Evolutionary conservation across 2,329 filamentous ascomycete species (phyloP), one percentile per base, ranked within the genome.

Genomic region (Rhinocladiella similis): DNA sequence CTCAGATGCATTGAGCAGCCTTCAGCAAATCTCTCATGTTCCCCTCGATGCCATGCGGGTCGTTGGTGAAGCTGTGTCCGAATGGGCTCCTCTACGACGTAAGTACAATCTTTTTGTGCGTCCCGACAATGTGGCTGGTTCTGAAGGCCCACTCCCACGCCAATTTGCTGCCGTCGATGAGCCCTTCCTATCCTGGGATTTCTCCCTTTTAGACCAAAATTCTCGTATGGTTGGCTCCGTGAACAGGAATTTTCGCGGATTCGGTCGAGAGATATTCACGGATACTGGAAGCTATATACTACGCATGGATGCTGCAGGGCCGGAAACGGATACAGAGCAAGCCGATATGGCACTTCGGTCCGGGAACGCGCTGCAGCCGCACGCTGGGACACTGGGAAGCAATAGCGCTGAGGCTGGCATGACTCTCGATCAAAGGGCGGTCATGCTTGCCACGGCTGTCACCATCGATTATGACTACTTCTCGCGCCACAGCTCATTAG

Each of bases 381-480:
- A 64, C 39, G 51, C 56, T 7, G 59, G 57, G n/a, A 41, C 49
- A 3, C 50, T 61, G 18, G 57, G 56, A 29, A 59, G 56, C 18
- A 49, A 51, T 14, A 33, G 61, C 16, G 49, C 41, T 16, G 60
- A 54, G 14, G 72, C 73, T 1, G 82, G 81, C 3, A 85, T 87
- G 83, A 85, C 83, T 1, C 76, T 87, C 2, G 84, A 87, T 64
- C 83, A 87, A 67, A 77, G 84, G 51, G 84, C 84, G 2, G 78
- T 86, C 22, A 86, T 87, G 83, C 76, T 87, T 7, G 83, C 84
- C 9, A 85, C 84, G 0, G 84, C 84, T 5, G 83, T 87, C 12
- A 83, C 77, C 54, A 78, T 87, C 46, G 84, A 87, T 65, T 87
- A 86, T 57, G 84, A 87, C 66, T 87, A 87, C 69, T 87, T 87